A percentile compares a stretch with the other conserved stretches of the same genome.
Conservation (phyloP, 2,329 filamentous ascomycete species). For the Calonectria henricotiae region DNA sequence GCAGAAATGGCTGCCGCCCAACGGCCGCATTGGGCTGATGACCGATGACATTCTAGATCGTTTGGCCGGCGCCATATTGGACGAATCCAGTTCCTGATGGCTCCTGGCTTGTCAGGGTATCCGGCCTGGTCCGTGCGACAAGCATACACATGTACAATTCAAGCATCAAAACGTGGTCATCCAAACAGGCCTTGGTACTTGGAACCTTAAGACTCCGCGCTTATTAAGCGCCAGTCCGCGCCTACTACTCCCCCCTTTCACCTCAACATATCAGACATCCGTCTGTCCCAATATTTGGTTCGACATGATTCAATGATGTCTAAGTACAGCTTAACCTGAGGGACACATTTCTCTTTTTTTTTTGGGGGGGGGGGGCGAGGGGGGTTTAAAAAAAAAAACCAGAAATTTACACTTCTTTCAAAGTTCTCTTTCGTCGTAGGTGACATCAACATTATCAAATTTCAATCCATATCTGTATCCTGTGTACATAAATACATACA, state of each 20-base stretch:
- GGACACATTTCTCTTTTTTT: no score
- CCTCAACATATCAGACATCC: no score
- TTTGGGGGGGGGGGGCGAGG: no score
- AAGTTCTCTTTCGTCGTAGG: no score
- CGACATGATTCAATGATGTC: no score
- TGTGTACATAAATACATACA: slow-evolving; percentile 6
- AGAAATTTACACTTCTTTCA: no score
- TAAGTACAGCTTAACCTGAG: no score
- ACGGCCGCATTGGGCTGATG: background rate
- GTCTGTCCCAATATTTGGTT: no score
- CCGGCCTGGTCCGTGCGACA: slow-evolving; percentile 1
- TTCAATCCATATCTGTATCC: slow-evolving; percentile 29
- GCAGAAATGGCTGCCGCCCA: slow-evolving; percentile 19
- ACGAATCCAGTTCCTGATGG: background rate
- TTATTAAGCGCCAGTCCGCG: no score
- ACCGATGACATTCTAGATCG: slow-evolving; percentile 18
- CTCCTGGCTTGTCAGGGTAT: background rate
- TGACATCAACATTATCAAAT: slow-evolving; percentile 1
- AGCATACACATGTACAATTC: background rate
- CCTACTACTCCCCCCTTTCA: no score
- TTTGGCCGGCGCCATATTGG: background rate
- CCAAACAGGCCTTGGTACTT: background rate
- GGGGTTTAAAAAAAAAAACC: no score
- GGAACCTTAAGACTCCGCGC: no score
- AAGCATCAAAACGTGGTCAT: background rate